Percentiles rank a stretch among this genome's conserved stretches.
These are phyloP conservation scores for Sophora flavescens DNA, from an alignment of 306 rosid genomes.

Conservation along the genomic window DNA sequence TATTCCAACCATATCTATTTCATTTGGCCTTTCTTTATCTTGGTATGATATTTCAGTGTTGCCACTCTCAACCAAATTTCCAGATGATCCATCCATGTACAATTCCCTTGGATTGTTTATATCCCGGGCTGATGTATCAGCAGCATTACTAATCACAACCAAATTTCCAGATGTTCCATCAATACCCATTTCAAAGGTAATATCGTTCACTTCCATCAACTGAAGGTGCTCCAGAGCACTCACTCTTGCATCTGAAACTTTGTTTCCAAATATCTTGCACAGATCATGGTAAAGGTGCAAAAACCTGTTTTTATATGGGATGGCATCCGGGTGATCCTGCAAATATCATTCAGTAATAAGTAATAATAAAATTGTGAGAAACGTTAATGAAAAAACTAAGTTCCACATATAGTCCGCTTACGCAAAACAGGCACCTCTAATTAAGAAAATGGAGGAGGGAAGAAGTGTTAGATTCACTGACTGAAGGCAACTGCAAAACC, in stretches of 20 bases:
- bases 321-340: slow-evolving; percentile 73
- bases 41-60: slow-evolving; percentile 44
- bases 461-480: neutral
- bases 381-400: neutral
- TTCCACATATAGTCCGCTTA: neutral
- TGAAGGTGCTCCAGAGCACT: slow-evolving; percentile 41
- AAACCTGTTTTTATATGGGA: slow-evolving; percentile 57
- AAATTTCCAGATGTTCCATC: slow-evolving; percentile 48
- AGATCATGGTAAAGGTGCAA: slow-evolving; percentile 54
- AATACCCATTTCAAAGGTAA: slow-evolving; percentile 47
- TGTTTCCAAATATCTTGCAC: slow-evolving; percentile 61
- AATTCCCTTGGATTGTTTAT: slow-evolving; percentile 41
- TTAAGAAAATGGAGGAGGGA: slow-evolving; percentile 14
- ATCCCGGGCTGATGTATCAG: slow-evolving; percentile 43
- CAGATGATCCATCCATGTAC: slow-evolving; percentile 38
- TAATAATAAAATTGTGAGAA: slow-evolving; percentile 10
- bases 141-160: slow-evolving; percentile 37
- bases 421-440: slow-evolving; percentile 2
- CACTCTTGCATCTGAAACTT: slow-evolving; percentile 46
- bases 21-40: slow-evolving; percentile 47
- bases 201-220: slow-evolving; percentile 35
- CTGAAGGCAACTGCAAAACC: slow-evolving; percentile 2
- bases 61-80: slow-evolving; percentile 41
- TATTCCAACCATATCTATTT: slow-evolving; percentile 43
- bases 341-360: slow-evolving; percentile 44